A percentile compares a stretch with the other conserved stretches of the same genome.
Conservation (phyloP, 768 basidiomycete genomes). For the Mycena chlorophos region DNA sequence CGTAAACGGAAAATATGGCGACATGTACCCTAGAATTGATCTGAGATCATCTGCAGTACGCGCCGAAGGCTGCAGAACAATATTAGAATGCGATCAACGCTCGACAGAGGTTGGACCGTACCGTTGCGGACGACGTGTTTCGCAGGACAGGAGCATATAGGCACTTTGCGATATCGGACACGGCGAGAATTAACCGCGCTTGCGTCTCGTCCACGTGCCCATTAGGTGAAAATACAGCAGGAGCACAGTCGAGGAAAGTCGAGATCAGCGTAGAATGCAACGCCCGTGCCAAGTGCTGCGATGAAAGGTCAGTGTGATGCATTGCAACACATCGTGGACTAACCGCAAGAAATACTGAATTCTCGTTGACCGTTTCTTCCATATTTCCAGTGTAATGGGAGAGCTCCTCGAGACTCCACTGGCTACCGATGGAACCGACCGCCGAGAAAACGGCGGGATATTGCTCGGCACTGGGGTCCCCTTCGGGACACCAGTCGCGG, state of each 20-base stretch:
- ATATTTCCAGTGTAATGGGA: conserved; percentile 19
- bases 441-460: conserved; percentile 34
- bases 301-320: conserved; percentile 3
- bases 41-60: conserved; percentile 50
- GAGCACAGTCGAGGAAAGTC: conserved; percentile 85
- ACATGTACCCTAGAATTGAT: conserved; percentile 68
- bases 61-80: conserved; percentile 23
- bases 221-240: conserved; percentile 74
- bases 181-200: conserved; percentile 56
- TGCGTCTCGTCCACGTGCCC: conserved; percentile 60
- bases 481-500: conserved; percentile 37
- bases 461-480: conserved; percentile 36
- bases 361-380: conserved; percentile 6
- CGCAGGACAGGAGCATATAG: conserved; percentile 62
- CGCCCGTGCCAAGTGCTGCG: conserved; percentile 66
- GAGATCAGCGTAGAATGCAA: conserved; percentile 80
- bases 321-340: neutral
- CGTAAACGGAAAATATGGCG: conserved; percentile 82
- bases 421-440: conserved; percentile 21
- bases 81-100: conserved; percentile 3
- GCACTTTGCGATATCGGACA: conserved; percentile 55
- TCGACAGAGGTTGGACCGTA: conserved; percentile 18
- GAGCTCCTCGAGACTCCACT: conserved; percentile 39
- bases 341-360: conserved; percentile 16
- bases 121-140: conserved; percentile 37